These are phyloP conservation scores for Clavispora phyllophila DNA, from an alignment of 805 yeast species.

Conservation along the genomic window DNA sequence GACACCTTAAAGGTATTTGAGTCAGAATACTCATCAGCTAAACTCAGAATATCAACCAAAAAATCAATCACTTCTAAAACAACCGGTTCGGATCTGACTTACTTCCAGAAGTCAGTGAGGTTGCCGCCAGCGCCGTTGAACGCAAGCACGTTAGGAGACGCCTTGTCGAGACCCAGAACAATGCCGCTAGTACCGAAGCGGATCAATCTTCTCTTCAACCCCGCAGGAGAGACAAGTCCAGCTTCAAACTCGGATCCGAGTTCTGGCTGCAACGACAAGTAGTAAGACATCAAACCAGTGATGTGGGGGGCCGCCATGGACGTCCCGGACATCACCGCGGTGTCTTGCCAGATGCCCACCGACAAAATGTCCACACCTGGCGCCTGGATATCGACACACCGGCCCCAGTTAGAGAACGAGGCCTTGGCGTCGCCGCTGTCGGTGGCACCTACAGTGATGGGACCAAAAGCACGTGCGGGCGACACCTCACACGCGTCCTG, in stretches of 20 bases:
- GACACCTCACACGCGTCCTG: constrained; percentile 90
- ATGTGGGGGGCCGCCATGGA: constrained; percentile 79
- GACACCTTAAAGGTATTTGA: too few relatives aligned
- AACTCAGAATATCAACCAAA: too few relatives aligned
- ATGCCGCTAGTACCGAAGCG: constrained; percentile 42
- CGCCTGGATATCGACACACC: constrained; percentile 93
- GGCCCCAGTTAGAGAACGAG: constrained; percentile 91
- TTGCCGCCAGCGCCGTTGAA: constrained; percentile 23
- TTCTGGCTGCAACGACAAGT: constrained; percentile 30
- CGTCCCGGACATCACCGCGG: constrained; percentile 53
- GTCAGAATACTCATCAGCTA: too few relatives aligned
- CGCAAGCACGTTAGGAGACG: constrained; percentile 59
- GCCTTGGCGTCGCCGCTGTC: constrained; percentile 88
- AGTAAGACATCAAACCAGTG: constrained; percentile 58
- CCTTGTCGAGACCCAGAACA: constrained; percentile 44
- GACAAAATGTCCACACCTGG: constrained; percentile 91
- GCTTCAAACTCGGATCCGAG: constrained; percentile 23
- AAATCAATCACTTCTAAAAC: too few relatives aligned
- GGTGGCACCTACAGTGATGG: constrained; percentile 94
- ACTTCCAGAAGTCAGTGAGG: constrained; percentile 12
- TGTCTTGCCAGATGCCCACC: constrained; percentile 12
- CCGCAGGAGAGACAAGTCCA: constrained; percentile 41
- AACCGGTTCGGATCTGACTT: too few relatives aligned
- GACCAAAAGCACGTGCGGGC: constrained; percentile 81
- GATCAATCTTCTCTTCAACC: constrained; percentile 40